Base-by-base conservation (phyloP, 2,329 filamentous ascomycete species). In the Paramyrothecium roridum region DNA sequence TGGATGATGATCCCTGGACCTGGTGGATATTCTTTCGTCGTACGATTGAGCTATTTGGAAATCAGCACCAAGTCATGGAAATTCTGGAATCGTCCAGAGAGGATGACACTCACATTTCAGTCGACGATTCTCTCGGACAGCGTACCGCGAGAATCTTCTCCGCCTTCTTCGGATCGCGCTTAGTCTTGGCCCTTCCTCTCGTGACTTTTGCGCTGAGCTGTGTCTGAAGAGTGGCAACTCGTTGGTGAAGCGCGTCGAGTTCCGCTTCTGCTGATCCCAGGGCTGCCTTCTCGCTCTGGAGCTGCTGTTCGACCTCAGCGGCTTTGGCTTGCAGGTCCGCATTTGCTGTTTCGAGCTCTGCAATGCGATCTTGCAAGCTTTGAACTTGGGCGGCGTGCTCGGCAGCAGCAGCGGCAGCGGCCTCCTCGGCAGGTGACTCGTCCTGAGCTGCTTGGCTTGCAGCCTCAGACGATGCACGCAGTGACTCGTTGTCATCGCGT, bases 401-500 rank as follows among this genome's bases (percentile, higher is more conserved):
- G 26, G 26, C 26, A 30, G 26, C 26, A 30, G 10, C 10, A 4
- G 26, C 26, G 10, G 4, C 26, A 30, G 26, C 26, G 4, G 4
- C 26, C 26, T 30, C 26, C 4, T 30, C 26, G 6, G 26, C 26
- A 6, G 26, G 6, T 4, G 26, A 30, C 26, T 30, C 26, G 4
- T 22, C 21, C 8, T 37, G n/a, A 4, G 48, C 48, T 13, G 21
- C 26, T n/a, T 34, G 21, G 23, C 64, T 67, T 3, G 60, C 60
- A 3, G 57, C 57, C 23, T 64, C 63, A 0, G 64, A 66, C 2
- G 58, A 17, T 0, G 54, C 55, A 20, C 58, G 57, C 1, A 67
- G 54, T 10, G 60, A 62, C 11, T 52, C 53, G 50, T 67, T 67
- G 53, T 67, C 65, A 0, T 56, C 57, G 3, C 63, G 59, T 23